Base-by-base conservation (phyloP, 768 basidiomycete species). In the Suillus placidus region DNA sequence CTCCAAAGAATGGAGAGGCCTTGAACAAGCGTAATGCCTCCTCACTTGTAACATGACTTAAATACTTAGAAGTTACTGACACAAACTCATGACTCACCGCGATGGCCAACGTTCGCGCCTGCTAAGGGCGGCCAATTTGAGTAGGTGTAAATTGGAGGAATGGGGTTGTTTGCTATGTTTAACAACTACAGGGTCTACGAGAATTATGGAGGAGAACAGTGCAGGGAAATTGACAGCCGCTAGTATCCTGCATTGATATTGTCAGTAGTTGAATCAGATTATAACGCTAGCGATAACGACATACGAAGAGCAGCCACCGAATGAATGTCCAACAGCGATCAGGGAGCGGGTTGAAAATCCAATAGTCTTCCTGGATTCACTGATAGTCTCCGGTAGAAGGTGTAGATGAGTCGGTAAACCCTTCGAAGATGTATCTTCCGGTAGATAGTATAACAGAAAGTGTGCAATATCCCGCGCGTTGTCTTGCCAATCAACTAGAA, bases 251-350 rank as follows among this genome's bases (percentile, higher is more conserved):
- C 13, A 30, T 26, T 37, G 26, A 60, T 6, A 42, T 60, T 30
- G 18, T 18, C 51, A 30, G 30, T 30, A 18, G 9, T 60, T 37
- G 51, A 26, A 66, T 69, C 23, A 66, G 45, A 43, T 26, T 42
- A 37, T 38, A n/a, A 38, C 7, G 34, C 35, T 26, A 56, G 30
- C 13, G 32, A 63, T 20, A 60, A 64, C 8, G 63, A 81, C 92
- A 71, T 72, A 93, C 88, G 87, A 83, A 2, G 88, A 87, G 71
- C 88, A 89, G 2, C 92, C 95, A 23, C 95, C 93, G 61, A 93
- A 88, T 0, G 94, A 95, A 73, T 97, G 95, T 0, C 94, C 95
- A 4, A 94, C 78, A 6, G 81, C 87, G 26, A 94, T 80, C 3
- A 95, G 71, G n/a, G 76, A 85, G 40, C 90, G 84, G 6, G 78